Conservation (phyloP, 306 rosid genomes). For the Cyclanthera cordifolia region DNA sequence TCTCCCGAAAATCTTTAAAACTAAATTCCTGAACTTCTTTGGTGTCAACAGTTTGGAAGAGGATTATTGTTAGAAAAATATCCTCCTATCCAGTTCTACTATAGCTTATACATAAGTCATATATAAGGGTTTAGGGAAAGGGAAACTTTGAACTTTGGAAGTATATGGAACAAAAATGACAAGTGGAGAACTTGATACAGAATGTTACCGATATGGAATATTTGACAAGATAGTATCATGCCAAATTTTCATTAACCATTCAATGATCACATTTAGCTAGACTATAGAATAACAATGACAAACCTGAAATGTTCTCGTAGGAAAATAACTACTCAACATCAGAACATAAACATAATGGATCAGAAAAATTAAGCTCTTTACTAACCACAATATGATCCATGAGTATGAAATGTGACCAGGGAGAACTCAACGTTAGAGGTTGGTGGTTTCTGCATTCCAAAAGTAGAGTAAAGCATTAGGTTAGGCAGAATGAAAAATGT, state of each 20-base stretch:
- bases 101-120: background rate
- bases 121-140: background rate
- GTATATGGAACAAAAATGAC: background rate
- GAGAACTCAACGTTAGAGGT: constrained; percentile 53
- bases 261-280: background rate
- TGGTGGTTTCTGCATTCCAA: constrained; percentile 53
- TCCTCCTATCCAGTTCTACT: background rate
- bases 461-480: constrained; percentile 1
- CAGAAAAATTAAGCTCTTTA: constrained; percentile 10
- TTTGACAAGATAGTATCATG: background rate
- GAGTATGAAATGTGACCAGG: constrained; percentile 64
- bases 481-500: constrained; percentile 10
- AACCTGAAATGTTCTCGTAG: background rate
- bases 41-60: background rate
- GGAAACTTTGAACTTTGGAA: background rate
- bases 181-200: background rate
- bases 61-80: background rate
- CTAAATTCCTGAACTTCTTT: background rate
- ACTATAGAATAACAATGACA: background rate
- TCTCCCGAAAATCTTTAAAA: background rate
- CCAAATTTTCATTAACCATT: background rate
- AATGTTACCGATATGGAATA: background rate
- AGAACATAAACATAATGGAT: constrained; percentile 9
- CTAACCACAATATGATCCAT: constrained; percentile 87
- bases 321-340: background rate